These are phyloP conservation scores for Candida argentea DNA, from an alignment of 805 yeast species.

Conservation along the genomic window DNA sequence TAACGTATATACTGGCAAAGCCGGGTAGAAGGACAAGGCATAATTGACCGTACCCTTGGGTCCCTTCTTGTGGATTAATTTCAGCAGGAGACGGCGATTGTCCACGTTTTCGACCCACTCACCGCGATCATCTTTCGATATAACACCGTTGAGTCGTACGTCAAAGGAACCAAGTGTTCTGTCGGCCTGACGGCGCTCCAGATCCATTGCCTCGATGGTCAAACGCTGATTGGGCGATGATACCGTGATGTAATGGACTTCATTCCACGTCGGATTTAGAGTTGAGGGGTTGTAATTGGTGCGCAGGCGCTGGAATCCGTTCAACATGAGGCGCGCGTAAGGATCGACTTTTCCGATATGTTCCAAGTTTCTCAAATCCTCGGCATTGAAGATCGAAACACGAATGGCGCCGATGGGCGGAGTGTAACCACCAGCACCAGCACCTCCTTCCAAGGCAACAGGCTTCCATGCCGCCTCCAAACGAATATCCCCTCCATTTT, in stretches of 20 bases:
- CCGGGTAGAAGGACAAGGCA: slow-evolving; percentile 74
- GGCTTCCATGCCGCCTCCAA: slow-evolving; percentile 78
- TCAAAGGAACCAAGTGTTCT: slow-evolving; percentile 80
- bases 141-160: slow-evolving; percentile 54
- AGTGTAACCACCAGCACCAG: slow-evolving; percentile 73
- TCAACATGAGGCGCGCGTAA: slow-evolving; percentile 68
- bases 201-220: slow-evolving; percentile 88
- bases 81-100: slow-evolving; percentile 46
- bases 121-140: slow-evolving; percentile 59
- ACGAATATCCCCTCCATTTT: slow-evolving; percentile 66
- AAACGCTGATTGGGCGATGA: slow-evolving; percentile 75
- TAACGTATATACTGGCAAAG: slow-evolving; percentile 66
- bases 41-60: slow-evolving; percentile 75
- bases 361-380: slow-evolving; percentile 73
- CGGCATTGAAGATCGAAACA: slow-evolving; percentile 59
- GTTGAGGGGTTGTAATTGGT: slow-evolving; percentile 61
- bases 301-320: slow-evolving; percentile 67
- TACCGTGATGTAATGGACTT: slow-evolving; percentile 70
- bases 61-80: slow-evolving; percentile 65
- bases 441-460: slow-evolving; percentile 56
- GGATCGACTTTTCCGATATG: slow-evolving; percentile 90
- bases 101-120: slow-evolving; percentile 48
- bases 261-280: slow-evolving; percentile 77
- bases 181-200: slow-evolving; percentile 68
- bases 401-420: slow-evolving; percentile 92